Evolutionary conservation across 371 early-diverging fungal genomes (phyloP).

Genomic region (Rhizopus microsporus): DNA sequence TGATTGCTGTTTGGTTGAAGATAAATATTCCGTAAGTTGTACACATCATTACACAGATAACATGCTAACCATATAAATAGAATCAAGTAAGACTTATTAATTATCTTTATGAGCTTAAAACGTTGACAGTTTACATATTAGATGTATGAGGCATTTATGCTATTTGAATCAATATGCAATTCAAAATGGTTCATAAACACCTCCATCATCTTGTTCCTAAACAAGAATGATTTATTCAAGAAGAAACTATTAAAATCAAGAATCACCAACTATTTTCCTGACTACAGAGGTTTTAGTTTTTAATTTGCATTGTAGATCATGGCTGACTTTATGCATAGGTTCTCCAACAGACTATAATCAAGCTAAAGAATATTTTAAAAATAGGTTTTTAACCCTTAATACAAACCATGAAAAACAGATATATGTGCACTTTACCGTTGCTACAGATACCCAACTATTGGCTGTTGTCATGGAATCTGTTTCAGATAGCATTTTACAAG

Average conservation of each 20-base stretch:
- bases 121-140: slow-evolving; percentile 2
- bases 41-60: slow-evolving; percentile 10
- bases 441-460: slow-evolving; percentile 54
- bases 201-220: slow-evolving; percentile 91
- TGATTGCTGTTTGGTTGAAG: slow-evolving; percentile 93
- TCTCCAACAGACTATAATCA: slow-evolving; percentile 24
- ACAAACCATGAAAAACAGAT: slow-evolving; percentile 46
- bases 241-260: slow-evolving; percentile 77
- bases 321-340: slow-evolving; percentile 10
- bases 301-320: neutral
- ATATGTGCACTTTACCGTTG: slow-evolving; percentile 57
- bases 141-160: slow-evolving; percentile 90
- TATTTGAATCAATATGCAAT: slow-evolving; percentile 92
- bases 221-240: slow-evolving; percentile 92
- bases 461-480: slow-evolving; percentile 54
- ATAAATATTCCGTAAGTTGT: slow-evolving; percentile 82
- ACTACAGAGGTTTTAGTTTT: slow-evolving; percentile 63
- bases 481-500: slow-evolving; percentile 52
- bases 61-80: slow-evolving; percentile 24
- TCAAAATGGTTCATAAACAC: slow-evolving; percentile 90
- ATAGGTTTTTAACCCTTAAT: slow-evolving; percentile 23
- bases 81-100: slow-evolving; percentile 32
- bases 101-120: neutral
- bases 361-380: slow-evolving; percentile 28
- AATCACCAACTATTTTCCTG: slow-evolving; percentile 83